Conservation (phyloP, 1,284 basidiomycete species). For the Pholiota adiposa region DNA sequence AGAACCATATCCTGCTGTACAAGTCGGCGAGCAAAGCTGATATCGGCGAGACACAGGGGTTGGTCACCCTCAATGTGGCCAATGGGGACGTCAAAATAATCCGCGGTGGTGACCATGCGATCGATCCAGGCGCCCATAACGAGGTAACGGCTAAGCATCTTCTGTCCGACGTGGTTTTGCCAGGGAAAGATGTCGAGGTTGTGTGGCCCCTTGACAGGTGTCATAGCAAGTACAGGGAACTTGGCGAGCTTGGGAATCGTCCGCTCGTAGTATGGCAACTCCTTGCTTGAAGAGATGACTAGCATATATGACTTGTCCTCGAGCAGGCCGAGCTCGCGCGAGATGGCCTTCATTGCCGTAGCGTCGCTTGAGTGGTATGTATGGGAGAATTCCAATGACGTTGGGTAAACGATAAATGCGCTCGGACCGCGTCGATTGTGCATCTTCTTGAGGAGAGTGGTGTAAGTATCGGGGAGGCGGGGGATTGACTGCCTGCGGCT, state of each 20-base stretch:
- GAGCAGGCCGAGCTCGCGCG: conserved; percentile 81
- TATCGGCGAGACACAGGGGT: conserved; percentile 85
- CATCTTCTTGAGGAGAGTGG: conserved; percentile 57
- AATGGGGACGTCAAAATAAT: conserved; percentile 93
- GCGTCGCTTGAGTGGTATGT: conserved; percentile 82
- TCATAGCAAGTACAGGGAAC: conserved; percentile 90
- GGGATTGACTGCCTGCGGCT: conserved; percentile 83
- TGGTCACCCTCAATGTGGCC: conserved; percentile 93
- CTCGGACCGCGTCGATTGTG: conserved; percentile 43
- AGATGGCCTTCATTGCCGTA: conserved; percentile 86
- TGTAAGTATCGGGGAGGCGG: conserved; percentile 78
- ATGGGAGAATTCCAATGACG: conserved; percentile 71
- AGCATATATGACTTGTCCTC: conserved; percentile 77
- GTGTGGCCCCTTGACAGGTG: conserved; percentile 75
- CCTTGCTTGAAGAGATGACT: conserved; percentile 87
- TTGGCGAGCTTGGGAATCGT: conserved; percentile 75
- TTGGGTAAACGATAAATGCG: conserved; percentile 70
- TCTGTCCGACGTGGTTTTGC: conserved; percentile 72
- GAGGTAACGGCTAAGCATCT: conserved; percentile 88
- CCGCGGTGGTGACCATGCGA: conserved; percentile 81
- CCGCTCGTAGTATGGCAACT: conserved; percentile 84
- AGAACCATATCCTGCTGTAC: conserved; percentile 89
- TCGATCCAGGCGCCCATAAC: conserved; percentile 82
- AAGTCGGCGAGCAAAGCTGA: conserved; percentile 89
- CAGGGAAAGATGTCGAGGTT: conserved; percentile 79